A percentile compares a stretch with the other conserved stretches of the same genome.
phyloP scores from a whole-genome alignment of 768 basidiomycete species.

The Leccinum variicolor region DNA sequence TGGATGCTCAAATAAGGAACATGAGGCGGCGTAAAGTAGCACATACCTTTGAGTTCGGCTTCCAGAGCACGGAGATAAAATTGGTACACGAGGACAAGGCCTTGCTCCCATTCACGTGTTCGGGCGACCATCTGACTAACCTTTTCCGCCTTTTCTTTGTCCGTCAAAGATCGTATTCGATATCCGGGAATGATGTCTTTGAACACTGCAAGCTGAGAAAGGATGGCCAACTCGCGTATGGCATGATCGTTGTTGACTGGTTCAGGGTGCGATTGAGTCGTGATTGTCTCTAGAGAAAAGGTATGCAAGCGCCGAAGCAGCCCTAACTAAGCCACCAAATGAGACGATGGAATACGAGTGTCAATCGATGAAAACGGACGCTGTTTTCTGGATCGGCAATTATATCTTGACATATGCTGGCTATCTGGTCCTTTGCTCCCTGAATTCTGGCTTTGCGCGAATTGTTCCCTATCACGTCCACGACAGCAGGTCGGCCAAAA shows the following conservation, averaged over 20 bases:
- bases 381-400: conserved; percentile 93
- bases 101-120: conserved; percentile 94
- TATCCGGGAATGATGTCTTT: conserved; percentile 96
- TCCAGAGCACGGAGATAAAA: conserved; percentile 83
- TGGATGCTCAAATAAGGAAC: conserved; percentile 18
- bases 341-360: conserved; percentile 7
- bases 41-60: conserved; percentile 72
- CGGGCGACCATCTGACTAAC: conserved; percentile 89
- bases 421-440: conserved; percentile 91
- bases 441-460: conserved; percentile 67
- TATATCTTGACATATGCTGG: conserved; percentile 89
- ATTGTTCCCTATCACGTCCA: conserved; percentile 63
- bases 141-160: conserved; percentile 88
- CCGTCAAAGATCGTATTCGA: conserved; percentile 88
- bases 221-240: conserved; percentile 83
- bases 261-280: conserved; percentile 62
- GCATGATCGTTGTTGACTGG: conserved; percentile 75
- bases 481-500: conserved; percentile 80
- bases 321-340: conserved; percentile 57
- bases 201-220: conserved; percentile 92
- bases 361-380: conserved; percentile 45
- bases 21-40: conserved; percentile 16
- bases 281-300: conserved; percentile 77
- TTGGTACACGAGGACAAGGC: conserved; percentile 85
- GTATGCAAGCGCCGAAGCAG: conserved; percentile 85